phyloP scores from a whole-genome alignment of 2,329 filamentous ascomycete genomes.

The Cladosporium sp. region DNA sequence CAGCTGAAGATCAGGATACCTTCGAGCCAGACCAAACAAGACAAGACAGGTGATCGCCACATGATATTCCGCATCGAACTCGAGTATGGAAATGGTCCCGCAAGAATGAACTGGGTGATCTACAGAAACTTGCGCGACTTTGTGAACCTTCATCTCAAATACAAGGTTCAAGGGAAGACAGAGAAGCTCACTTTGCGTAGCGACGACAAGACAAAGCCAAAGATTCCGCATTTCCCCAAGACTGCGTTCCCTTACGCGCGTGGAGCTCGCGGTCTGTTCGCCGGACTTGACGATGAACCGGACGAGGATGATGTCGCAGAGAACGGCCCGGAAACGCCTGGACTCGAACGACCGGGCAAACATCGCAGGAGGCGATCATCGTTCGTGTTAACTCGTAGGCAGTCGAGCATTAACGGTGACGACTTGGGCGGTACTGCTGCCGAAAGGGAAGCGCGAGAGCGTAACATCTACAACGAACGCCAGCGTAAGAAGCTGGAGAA shows the following conservation, averaged over 20 bases:
- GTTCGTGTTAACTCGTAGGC: constrained; percentile 59
- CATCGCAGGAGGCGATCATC: constrained; percentile 56
- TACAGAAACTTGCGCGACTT: constrained; percentile 86
- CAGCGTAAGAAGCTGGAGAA: constrained; percentile 84
- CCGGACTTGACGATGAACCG: constrained; percentile 76
- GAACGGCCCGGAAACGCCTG: constrained; percentile 15
- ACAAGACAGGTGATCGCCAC: constrained; percentile 65
- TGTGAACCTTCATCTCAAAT: constrained; percentile 87
- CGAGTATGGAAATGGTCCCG: constrained; percentile 93
- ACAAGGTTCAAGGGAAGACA: constrained; percentile 82
- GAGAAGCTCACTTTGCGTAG: constrained; percentile 75
- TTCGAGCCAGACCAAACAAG: constrained; percentile 72
- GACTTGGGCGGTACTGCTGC: constrained; percentile 38
- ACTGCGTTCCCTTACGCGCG: constrained; percentile 88
- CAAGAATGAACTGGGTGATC: constrained; percentile 95
- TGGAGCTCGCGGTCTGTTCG: constrained; percentile 59
- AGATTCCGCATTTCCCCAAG: constrained; percentile 86
- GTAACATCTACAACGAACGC: constrained; percentile 70
- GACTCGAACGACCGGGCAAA: constrained; percentile 39
- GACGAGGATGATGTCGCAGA: constrained; percentile 54
- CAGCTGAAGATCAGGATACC: constrained; percentile 87
- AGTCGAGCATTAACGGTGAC: constrained; percentile 55
- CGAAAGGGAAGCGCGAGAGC: constrained; percentile 32
- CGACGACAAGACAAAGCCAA: constrained; percentile 67
- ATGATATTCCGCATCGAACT: constrained; percentile 87